Evolutionary conservation across 2,329 filamentous ascomycete genomes (phyloP).

Genomic region (Aspergillus sp.): DNA sequence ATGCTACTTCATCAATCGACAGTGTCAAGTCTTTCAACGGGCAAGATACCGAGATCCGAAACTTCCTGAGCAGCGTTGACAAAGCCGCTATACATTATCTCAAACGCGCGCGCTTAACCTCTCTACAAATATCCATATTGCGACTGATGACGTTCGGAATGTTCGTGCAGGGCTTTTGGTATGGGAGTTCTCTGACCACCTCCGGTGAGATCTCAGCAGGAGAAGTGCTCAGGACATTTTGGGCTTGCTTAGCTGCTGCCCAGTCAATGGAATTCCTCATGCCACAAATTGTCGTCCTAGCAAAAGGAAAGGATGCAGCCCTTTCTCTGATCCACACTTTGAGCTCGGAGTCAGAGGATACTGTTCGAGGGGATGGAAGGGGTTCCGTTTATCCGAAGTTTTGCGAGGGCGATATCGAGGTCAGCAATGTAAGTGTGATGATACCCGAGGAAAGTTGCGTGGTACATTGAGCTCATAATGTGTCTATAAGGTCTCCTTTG

Average conservation of each 20-base stretch:
- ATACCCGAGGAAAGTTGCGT: background rate
- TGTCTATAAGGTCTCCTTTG: conserved; percentile 68
- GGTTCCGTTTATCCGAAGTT: conserved; percentile 33
- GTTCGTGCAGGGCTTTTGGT: conserved; percentile 90
- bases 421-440: conserved; percentile 59
- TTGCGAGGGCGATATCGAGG: conserved; percentile 68
- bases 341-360: conserved; percentile 23
- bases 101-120: conserved; percentile 67
- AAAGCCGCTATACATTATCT: conserved; percentile 65
- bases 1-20: conserved; percentile 73
- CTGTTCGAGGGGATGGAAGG: conserved; percentile 29
- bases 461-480: conserved; percentile 5
- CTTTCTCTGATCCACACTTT: conserved; percentile 58
- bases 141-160: conserved; percentile 74
- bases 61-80: conserved; percentile 62
- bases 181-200: conserved; percentile 70
- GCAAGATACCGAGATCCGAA: conserved; percentile 66
- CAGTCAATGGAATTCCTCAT: conserved; percentile 73
- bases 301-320: conserved; percentile 77
- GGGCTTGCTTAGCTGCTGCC: conserved; percentile 74
- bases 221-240: conserved; percentile 79
- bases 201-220: conserved; percentile 61
- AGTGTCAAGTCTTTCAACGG: conserved; percentile 85
- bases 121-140: conserved; percentile 71
- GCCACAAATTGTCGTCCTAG: conserved; percentile 73